phyloP scores from a whole-genome alignment of 2,329 filamentous ascomycete species.

The Colletotrichum falcatum region DNA sequence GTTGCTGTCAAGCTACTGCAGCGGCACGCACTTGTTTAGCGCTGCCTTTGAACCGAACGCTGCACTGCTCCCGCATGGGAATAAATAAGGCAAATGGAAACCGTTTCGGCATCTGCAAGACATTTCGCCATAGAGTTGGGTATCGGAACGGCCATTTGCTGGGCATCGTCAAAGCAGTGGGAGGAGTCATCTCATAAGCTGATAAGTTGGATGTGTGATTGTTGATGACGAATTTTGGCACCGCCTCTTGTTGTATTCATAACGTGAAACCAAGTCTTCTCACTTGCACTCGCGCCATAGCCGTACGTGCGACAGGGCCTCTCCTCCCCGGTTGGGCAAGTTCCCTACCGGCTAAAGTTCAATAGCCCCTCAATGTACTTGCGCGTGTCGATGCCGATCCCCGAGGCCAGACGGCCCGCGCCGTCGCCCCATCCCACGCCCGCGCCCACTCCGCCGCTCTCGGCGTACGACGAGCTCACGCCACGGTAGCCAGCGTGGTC shows the following conservation, averaged over 20 bases:
- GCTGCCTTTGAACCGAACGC: background rate
- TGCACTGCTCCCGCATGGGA: too few species aligned
- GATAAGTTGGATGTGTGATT: background rate
- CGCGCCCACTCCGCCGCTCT: conserved; percentile 52
- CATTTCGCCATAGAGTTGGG: background rate
- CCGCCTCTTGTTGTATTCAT: conserved; percentile 1
- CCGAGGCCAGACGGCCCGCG: conserved; percentile 73
- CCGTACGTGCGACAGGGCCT: background rate
- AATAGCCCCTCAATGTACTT: conserved; percentile 80
- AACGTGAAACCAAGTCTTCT: background rate
- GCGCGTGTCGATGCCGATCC: conserved; percentile 81
- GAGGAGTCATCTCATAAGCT: background rate
- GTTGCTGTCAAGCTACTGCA: background rate
- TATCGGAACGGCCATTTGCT: background rate
- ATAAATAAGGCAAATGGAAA: background rate
- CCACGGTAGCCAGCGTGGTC: conserved; percentile 61
- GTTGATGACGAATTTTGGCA: background rate
- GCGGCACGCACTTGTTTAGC: background rate
- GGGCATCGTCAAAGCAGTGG: background rate
- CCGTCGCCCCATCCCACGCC: conserved; percentile 63
- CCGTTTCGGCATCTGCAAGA: background rate
- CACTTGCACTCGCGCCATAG: background rate
- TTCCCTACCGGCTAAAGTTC: conserved; percentile 64
- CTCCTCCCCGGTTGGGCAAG: background rate
- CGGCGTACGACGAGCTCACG: conserved; percentile 49